These are phyloP conservation scores for Copromyces sp. DNA, from an alignment of 495 filamentous ascomycete species.

Conservation along the genomic window DNA sequence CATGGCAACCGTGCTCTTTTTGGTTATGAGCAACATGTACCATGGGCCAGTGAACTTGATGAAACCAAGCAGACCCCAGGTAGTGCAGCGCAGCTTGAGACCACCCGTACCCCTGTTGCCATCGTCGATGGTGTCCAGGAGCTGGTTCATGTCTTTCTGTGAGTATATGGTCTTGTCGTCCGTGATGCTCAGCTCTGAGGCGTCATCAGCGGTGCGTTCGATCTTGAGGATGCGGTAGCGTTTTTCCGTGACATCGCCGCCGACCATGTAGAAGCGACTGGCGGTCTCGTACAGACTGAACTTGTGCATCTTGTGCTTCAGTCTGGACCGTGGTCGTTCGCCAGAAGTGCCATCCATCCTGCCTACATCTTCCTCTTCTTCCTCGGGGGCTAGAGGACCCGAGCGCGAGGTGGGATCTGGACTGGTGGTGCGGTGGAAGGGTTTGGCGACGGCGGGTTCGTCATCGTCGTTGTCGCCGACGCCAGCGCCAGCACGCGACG, in stretches of 20 bases:
- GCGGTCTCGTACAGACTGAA: conserved; percentile 93
- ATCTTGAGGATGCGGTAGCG: conserved; percentile 90
- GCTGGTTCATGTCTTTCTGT: conserved; percentile 83
- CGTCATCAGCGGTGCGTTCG: conserved; percentile 68
- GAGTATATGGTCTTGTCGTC: conserved; percentile 94
- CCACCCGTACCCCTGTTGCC: conserved; percentile 90
- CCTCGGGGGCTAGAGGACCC: conserved; percentile 7
- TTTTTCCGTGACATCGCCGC: conserved; percentile 77
- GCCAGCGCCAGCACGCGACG: conserved; percentile 7
- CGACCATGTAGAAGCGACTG: conserved; percentile 86
- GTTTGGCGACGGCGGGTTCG: conserved; percentile 50
- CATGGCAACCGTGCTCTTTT: conserved; percentile 90
- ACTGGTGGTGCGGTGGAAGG: conserved; percentile 53
- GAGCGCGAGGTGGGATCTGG: conserved; percentile 33
- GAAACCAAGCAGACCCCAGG: conserved; percentile 90
- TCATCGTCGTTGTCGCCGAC: conserved; percentile 51
- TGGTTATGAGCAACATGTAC: conserved; percentile 95
- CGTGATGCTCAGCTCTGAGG: conserved; percentile 64
- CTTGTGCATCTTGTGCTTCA: conserved; percentile 82
- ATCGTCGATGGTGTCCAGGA: conserved; percentile 90
- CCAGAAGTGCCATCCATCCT: conserved; percentile 14
- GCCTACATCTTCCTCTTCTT: conserved; percentile 40
- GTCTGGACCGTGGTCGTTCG: conserved; percentile 23
- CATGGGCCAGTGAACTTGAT: conserved; percentile 93
- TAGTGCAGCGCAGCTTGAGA: conserved; percentile 77